Conservation (phyloP, 73 alveolate species). For the Effrenium voratum region DNA sequence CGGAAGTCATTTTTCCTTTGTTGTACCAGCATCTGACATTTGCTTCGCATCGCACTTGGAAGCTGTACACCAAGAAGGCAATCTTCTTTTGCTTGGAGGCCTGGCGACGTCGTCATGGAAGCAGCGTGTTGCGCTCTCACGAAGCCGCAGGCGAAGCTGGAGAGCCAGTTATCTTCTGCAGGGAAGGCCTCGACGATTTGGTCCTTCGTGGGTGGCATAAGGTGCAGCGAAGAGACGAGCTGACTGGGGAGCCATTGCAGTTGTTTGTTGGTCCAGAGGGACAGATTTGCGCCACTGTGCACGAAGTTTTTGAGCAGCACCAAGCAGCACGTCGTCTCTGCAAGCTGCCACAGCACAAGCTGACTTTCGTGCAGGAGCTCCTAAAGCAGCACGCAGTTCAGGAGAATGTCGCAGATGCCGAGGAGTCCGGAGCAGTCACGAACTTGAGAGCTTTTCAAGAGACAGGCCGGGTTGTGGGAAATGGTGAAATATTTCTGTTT, state of each 20-base stretch:
- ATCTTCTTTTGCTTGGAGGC: neutral
- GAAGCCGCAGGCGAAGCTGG: neutral
- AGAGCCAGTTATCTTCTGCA: neutral
- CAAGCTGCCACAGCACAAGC: neutral
- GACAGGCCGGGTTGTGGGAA: too few relatives aligned
- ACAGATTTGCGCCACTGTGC: neutral
- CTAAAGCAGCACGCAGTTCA: neutral
- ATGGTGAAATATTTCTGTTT: too few relatives aligned
- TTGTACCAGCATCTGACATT: neutral
- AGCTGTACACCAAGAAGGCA: conserved; percentile 33
- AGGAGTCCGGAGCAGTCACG: neutral
- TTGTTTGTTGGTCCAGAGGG: neutral
- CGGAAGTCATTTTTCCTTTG: conserved; percentile 44
- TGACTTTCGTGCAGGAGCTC: neutral
- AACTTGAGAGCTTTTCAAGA: conserved; percentile 25
- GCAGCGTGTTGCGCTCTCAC: neutral
- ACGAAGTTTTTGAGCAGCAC: too few relatives aligned
- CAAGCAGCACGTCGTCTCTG: too few relatives aligned
- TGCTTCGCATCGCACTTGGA: conserved; percentile 49
- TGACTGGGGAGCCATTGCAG: neutral
- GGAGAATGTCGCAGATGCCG: neutral
- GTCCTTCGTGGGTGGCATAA: neutral
- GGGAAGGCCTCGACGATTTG: conserved; percentile 39
- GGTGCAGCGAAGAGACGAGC: neutral
- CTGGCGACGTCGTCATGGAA: neutral